Conservation (phyloP, 1,284 basidiomycete species). For the Trichosporon sp. region DNA sequence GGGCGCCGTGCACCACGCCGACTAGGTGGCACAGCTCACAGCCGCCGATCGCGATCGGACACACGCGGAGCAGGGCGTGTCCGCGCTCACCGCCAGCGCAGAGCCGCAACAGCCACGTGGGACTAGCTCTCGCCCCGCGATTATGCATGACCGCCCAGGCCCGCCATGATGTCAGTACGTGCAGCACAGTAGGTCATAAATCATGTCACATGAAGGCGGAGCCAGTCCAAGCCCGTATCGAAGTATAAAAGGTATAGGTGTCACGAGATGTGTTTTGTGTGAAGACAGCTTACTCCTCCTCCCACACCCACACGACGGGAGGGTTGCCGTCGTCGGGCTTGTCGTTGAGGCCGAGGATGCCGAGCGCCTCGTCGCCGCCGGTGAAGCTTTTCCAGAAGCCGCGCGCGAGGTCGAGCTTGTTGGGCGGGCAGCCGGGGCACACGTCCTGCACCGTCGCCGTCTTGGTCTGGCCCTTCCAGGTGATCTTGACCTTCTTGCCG, state of each 20-base stretch:
- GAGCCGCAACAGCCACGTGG: too few relatives aligned
- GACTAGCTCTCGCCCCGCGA: too few relatives aligned
- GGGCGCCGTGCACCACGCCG: too few relatives aligned
- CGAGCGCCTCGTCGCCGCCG: not conserved
- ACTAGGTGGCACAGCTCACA: too few relatives aligned
- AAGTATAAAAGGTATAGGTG: not conserved
- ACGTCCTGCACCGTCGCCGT: constrained; percentile 63
- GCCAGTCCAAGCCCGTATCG: not conserved
- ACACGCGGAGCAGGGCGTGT: too few relatives aligned
- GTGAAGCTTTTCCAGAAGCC: constrained; percentile 55
- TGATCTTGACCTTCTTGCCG: constrained; percentile 61
- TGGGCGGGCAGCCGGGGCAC: constrained; percentile 50
- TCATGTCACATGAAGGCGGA: not conserved
- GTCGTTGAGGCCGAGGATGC: not conserved
- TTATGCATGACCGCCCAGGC: too few relatives aligned
- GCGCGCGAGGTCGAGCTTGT: constrained; percentile 70
- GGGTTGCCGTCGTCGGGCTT: not conserved
- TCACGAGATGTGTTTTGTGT: not conserved
- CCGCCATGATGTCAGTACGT: not conserved
- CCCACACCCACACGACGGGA: not conserved
- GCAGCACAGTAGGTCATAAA: not conserved
- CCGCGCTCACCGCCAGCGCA: too few relatives aligned
- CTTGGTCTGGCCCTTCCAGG: constrained; percentile 59
- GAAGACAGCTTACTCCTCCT: too few relatives aligned
- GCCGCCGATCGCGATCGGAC: too few relatives aligned